A percentile compares a stretch with the other conserved stretches of the same genome.
These are phyloP conservation scores for Pseudonectria foliicola DNA, from an alignment of 2,329 filamentous ascomycete genomes.

Conservation along the genomic window DNA sequence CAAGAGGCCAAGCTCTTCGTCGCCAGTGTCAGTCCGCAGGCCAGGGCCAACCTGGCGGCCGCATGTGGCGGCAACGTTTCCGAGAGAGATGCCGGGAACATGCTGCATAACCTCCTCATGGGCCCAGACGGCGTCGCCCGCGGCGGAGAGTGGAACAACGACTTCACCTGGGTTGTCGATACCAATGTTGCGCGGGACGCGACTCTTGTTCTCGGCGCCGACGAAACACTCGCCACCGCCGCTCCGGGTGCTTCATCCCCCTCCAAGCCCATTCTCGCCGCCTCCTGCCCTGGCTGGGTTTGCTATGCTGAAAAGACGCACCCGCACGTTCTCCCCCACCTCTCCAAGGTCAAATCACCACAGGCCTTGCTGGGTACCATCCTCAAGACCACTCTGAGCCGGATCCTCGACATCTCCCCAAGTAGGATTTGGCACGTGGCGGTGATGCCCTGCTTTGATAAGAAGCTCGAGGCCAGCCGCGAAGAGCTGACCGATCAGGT, in stretches of 20 bases:
- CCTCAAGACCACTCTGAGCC: constrained; percentile 77
- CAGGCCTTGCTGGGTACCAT: constrained; percentile 88
- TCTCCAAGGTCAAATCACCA: constrained; percentile 87
- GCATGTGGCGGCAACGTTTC: constrained; percentile 67
- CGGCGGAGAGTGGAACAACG: constrained; percentile 65
- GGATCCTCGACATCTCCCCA: constrained; percentile 62
- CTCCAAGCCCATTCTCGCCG: constrained; percentile 64
- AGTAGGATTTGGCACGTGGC: constrained; percentile 89
- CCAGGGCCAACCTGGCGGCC: constrained; percentile 80
- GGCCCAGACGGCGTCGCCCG: constrained; percentile 61
- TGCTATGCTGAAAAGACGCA: constrained; percentile 99
- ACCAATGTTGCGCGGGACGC: constrained; percentile 79
- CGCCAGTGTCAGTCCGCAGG: constrained; percentile 87
- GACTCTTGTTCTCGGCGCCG: constrained; percentile 70
- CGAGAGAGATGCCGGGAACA: constrained; percentile 65
- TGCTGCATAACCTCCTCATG: constrained; percentile 72
- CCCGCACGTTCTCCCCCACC: constrained; percentile 81
- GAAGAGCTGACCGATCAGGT: constrained; percentile 79
- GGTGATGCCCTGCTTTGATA: constrained; percentile 98
- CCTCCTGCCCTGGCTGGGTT: constrained; percentile 94
- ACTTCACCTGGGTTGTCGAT: constrained; percentile 85
- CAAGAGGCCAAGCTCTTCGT: constrained; percentile 72
- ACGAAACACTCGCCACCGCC: constrained; percentile 52
- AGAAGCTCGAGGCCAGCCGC: constrained; percentile 93
- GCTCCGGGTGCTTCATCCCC: constrained; percentile 14